These are phyloP conservation scores for Heliamphora pulchella DNA, from an alignment of 179 eudicot genomes.

Conservation along the genomic window DNA sequence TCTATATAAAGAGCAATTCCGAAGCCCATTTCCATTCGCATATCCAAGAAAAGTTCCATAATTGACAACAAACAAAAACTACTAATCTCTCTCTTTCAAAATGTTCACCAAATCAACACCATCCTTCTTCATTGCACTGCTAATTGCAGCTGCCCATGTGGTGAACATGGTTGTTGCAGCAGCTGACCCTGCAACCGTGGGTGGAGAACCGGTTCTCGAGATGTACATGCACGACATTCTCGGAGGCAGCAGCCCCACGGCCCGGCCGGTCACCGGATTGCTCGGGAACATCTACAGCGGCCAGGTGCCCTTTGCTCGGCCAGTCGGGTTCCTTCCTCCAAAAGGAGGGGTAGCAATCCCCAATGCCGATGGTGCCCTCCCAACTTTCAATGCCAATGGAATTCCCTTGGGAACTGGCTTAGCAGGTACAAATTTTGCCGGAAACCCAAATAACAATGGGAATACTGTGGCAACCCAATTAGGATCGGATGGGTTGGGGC, in stretches of 20 bases:
- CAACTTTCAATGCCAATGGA: constrained; percentile 57
- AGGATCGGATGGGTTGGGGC: constrained; percentile 80
- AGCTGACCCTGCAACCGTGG: constrained; percentile 21
- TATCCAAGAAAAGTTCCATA: constrained; percentile 6
- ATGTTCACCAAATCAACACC: constrained; percentile 27
- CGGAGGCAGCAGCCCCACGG: constrained; percentile 86
- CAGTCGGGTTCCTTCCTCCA: constrained; percentile 70
- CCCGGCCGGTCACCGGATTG: constrained; percentile 83
- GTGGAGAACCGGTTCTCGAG: constrained; percentile 46
- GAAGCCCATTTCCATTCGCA: not conserved
- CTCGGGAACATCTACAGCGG: constrained; percentile 92
- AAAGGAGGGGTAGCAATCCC: constrained; percentile 77
- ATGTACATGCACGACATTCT: constrained; percentile 90
- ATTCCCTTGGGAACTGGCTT: constrained; percentile 87
- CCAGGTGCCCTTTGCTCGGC: constrained; percentile 93
- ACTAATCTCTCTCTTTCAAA: constrained; percentile 15
- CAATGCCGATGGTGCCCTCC: constrained; percentile 74
- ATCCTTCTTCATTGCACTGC: constrained; percentile 16
- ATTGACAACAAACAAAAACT: not conserved
- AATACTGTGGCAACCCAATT: constrained; percentile 39
- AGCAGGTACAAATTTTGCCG: constrained; percentile 73
- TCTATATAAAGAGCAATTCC: constrained; percentile 16
- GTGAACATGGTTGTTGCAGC: constrained; percentile 18
- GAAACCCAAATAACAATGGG: constrained; percentile 32
- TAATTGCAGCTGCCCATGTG: constrained; percentile 24